Base-by-base conservation (phyloP, 768 basidiomycete species). In the Kwoniella bestiolae region DNA sequence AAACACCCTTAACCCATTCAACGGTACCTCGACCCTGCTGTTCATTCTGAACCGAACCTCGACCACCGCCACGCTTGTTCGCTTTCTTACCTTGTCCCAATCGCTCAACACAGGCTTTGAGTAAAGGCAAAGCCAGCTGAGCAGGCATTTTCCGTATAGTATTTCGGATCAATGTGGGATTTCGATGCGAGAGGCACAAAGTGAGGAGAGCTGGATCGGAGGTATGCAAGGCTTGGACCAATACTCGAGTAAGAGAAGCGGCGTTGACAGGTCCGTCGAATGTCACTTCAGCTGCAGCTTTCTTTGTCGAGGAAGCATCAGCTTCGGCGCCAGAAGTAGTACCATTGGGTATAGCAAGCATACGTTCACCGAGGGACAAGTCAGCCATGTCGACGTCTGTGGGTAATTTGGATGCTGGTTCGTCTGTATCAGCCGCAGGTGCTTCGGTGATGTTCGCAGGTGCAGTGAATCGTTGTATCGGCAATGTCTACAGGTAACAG, bases 221-320 rank as follows among this genome's bases (percentile, higher is more conserved):
- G 0, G 96, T 97, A 79, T 99, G 96, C 28, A 99, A 83, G 0
- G 96, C 95, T 82, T 99, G 96, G 63, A 95, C 91, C 53, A 99
- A 85, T 28, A 95, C 94, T 60, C 93, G 89, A 28, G 95, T 92
- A 65, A 98, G 86, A 0, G 95, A 94, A 69, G 89, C 88, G 1
- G 92, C 88, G 38, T 94, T 91, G 49, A 79, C 76, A 2, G 76
- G 73, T 16, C 75, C 75, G 34, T 70, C 73, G 47, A 67, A 59
- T 7, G 59, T 51, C 44, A 62, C 66, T 31, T 52, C 67, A 26
- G 63, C 68, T 21, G 84, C 82, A 16, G 78, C 71, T 21, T 63
- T 72, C 32, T 60, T 63, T 14, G 63, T 70, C 16, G 59, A 49
- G 3, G 69, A 65, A 21, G 81, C 79, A 31, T 77, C 75, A 12